Evolutionary conservation across 345 rosid species (phyloP).

Genomic region (Salix udensis): DNA sequence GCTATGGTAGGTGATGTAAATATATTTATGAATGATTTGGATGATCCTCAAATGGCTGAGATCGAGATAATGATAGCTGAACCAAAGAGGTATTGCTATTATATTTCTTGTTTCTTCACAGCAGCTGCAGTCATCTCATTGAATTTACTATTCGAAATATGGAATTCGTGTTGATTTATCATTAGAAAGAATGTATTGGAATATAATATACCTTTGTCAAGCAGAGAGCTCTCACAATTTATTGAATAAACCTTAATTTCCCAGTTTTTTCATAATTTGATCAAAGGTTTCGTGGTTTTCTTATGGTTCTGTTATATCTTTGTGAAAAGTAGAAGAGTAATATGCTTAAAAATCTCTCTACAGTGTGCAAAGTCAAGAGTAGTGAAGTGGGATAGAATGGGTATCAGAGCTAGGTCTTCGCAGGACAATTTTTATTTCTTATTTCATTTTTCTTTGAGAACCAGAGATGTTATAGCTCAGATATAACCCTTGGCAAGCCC

Average conservation of each 20-base stretch:
- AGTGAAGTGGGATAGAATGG: too few relatives aligned
- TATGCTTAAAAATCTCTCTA: neutral
- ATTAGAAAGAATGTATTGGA: too few relatives aligned
- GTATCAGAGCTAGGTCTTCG: neutral
- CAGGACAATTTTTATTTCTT: neutral
- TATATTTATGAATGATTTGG: constrained; percentile 88
- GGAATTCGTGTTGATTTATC: too few relatives aligned
- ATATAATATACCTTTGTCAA: too few relatives aligned
- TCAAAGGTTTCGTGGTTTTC: neutral
- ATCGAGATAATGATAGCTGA: constrained; percentile 95
- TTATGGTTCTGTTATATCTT: neutral
- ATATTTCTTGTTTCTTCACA: neutral
- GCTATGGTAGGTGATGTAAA: constrained; percentile 95
- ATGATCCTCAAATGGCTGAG: constrained; percentile 71
- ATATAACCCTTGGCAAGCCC: too few relatives aligned
- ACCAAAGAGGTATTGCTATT: constrained; percentile 52
- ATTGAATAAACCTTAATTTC: too few relatives aligned
- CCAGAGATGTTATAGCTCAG: too few relatives aligned
- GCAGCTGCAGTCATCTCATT: too few relatives aligned
- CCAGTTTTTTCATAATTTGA: too few relatives aligned
- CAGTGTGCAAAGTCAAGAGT: too few relatives aligned
- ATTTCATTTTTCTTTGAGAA: neutral
- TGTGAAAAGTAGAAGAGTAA: neutral
- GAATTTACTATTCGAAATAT: too few relatives aligned
- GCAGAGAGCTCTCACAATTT: too few relatives aligned